Base-by-base conservation (phyloP, 2,329 filamentous ascomycete genomes). In the Graphiopsis chlorocephala region DNA sequence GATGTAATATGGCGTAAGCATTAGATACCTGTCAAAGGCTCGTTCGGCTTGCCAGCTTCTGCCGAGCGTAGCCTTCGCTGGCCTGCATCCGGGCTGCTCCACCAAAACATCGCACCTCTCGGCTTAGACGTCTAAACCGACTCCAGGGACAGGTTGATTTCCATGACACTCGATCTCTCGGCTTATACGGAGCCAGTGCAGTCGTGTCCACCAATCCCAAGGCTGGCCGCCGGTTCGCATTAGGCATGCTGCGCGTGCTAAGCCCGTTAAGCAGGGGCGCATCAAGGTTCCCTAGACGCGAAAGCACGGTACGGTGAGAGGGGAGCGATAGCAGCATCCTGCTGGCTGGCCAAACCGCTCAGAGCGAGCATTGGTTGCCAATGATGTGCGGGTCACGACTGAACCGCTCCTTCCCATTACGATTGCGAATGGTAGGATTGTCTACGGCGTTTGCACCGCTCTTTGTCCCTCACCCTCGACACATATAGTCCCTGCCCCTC, bases 91-190 rank as follows among this genome's bases (percentile, higher is more conserved):
- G 28, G 3, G 29, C 52, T 23, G 10, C 47, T 56, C 29, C 52
- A 28, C 48, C 48, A 4, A 28, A 28, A 26, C 15, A n/a, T 11
- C 5, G 26, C 12, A 11, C 17, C 8, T 31, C 52, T 56, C 60
- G 60, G 60, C 60, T 62, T 62, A 62, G 33, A 45, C 14, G 23
- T 52, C n/a, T 55, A 53, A 62, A 62, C 60, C 60, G 29, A 31
- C 48, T 25, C n/a, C n/a, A 38, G 20, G 20, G 38, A 47, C 57
- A 6, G 8, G 15, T 17, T 3, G 3, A 31, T 38, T 26, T 62
- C 48, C 47, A 62, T 62, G 60, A 62, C 60, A 62, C 25, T 53
- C 48, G 60, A 53, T 25, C 42, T 45, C 60, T 62, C 60, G 60
- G 60, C 60, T 62, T 61, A 61, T 29, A 61, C 26, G 50, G 26